phyloP scores from a whole-genome alignment of 2,329 filamentous ascomycete genomes.

The Sclerotinia borealis region DNA sequence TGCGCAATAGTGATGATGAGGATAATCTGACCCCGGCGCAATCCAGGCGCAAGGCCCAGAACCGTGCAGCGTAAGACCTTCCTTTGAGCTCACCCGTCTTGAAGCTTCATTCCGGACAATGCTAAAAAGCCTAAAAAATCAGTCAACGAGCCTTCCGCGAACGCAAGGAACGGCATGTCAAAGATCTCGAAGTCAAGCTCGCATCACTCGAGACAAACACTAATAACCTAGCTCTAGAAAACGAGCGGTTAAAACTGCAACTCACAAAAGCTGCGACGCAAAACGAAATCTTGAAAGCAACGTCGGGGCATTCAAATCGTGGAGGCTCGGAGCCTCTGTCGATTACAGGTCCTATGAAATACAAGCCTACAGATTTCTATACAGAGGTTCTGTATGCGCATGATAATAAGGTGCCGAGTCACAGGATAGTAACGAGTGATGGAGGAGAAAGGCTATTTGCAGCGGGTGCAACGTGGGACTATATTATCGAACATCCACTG shows the following conservation, averaged over 20 bases:
- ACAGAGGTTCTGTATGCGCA: constrained; percentile 56
- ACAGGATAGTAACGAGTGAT: constrained; percentile 62
- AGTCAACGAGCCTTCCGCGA: constrained; percentile 96
- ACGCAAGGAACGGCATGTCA: constrained; percentile 89
- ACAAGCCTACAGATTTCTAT: constrained; percentile 67
- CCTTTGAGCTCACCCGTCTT: not conserved
- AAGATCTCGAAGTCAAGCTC: constrained; percentile 85
- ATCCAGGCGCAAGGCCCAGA: constrained; percentile 62
- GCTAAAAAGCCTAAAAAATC: not conserved
- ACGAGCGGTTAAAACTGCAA: constrained; percentile 78
- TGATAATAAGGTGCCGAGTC: constrained; percentile 55
- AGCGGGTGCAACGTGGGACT: constrained; percentile 79
- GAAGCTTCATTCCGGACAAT: not conserved
- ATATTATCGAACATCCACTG: constrained; percentile 74
- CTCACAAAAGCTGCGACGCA: constrained; percentile 81
- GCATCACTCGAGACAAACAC: constrained; percentile 69
- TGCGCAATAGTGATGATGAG: constrained; percentile 37
- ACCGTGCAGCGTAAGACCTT: constrained; percentile 63
- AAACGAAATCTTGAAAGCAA: constrained; percentile 87
- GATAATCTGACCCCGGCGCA: constrained; percentile 51
- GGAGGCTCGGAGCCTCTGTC: constrained; percentile 32
- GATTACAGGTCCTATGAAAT: constrained; percentile 60
- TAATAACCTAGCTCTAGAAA: constrained; percentile 68
- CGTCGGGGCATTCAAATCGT: constrained; percentile 47
- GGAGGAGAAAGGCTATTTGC: constrained; percentile 67